Evolutionary conservation across 306 rosid species (phyloP), one percentile per base, ranked within the genome.

Genomic region (Cyamopsis tetragonoloba): DNA sequence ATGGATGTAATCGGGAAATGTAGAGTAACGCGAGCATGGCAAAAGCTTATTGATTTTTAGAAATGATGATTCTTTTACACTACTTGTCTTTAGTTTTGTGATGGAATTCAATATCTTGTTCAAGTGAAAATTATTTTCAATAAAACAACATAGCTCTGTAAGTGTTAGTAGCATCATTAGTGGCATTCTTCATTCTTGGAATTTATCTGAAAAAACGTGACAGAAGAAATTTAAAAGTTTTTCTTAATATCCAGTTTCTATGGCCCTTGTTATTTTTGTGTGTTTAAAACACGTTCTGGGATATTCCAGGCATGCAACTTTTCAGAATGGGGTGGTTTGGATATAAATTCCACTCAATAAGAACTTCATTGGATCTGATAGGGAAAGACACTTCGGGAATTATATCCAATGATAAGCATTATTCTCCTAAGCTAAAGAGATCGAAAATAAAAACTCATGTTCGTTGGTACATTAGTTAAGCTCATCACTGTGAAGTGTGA

Each of bases 1-100:
- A 80, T 73, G 81, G 48, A 64, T 80, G 87, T 86, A 79, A 76
- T 84, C 79, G 80, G 98, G 70, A 82, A 88, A 78, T 88, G 96
- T 90, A 88, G 98, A 88, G 90, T 73, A 74, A 77, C 46, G 77
- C 30, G 83, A 77, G 86, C 72, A 77, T 68, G 75, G 87, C 72
- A 61, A 80, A 81, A 71, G 91, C 54, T 68, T 77, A 83, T 77
- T 84, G 75, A 86, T 86, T 87, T n/a, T 80, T 85, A 81, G 71
- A 79, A 83, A 70, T 80, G 69, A 79, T 84, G 78, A 79, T 88
- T 87, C 87, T 88, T 81, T 88, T 81, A 68, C 71, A 47, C 76
- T 56, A 73, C 74, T 63, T 75, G 50, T 11, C 71, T 63, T 54
- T 23, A 7, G 43, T 61, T 20, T 68, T 77, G 49, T 60, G 58